Base-by-base conservation (phyloP, 2,329 filamentous ascomycete species). In the Aspergillus neotritici region DNA sequence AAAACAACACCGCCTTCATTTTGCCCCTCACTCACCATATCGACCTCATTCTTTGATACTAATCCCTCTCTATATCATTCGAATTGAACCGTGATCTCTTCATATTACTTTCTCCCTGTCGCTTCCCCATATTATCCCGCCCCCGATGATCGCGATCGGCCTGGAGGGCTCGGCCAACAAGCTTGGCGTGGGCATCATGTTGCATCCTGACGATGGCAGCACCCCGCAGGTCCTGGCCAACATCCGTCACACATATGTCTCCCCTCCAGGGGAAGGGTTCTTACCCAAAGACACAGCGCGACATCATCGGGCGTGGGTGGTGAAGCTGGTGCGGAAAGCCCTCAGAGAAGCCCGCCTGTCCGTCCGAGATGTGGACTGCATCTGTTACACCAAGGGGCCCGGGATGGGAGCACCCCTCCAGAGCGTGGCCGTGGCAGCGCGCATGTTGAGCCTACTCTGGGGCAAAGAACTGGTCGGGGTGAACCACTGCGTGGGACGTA, bases 141-240 rank as follows among this genome's bases (percentile, higher is more conserved):
- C 10, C 36, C 66, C 47, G 40, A 82, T 82, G 74, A 83, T 86
- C 54, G 78, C 82, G 25, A 76, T 87, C 57, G 84, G 84, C 15
- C 77, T 87, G 63, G 93, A 98, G 74, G 91, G 93, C 66, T 95
- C 88, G 44, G 93, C 93, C 69, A 98, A 98, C 76, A 98, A 98
- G 71, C 82, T 98, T 40, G 93, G 91, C 54, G 84, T 97, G 46
- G 93, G 93, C 60, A 75, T 98, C 46, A 95, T 98, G 65, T 79
- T 82, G 16, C 93, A 97, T 72, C 70, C 49, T 61, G 70, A 71
- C 21, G 71, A 75, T 47, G 63, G 68, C 60, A 67, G 71, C 46
- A 70, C 76, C 31, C 78, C 84, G 14, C 71, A 75, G 53, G 83
- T 98, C 63, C 87, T 98, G 54, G 83, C 90, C 63, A 98, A 98